Percentiles rank a stretch among this genome's conserved stretches.
Conservation (phyloP, 768 basidiomycete species). For the Gloeopeniophorella convolvens region DNA sequence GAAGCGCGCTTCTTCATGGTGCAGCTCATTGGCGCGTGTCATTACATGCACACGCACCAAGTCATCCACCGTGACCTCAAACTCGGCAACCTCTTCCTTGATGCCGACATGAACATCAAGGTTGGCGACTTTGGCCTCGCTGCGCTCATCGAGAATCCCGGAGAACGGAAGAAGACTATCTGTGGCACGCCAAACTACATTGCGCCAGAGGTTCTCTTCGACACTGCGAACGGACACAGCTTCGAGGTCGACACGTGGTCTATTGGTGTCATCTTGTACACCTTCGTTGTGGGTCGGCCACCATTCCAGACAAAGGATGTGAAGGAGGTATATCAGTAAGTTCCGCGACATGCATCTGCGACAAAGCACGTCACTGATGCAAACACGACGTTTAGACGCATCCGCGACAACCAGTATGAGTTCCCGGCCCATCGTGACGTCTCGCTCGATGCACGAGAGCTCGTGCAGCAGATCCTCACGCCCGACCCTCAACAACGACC, state of each 20-base stretch:
- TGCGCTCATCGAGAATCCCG: constrained; percentile 92
- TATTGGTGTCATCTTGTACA: constrained; percentile 94
- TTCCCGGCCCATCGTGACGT: constrained; percentile 76
- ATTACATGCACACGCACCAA: constrained; percentile 95
- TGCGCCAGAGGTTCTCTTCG: constrained; percentile 94
- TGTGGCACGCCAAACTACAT: constrained; percentile 99
- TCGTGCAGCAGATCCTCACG: constrained; percentile 82
- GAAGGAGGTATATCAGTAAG: constrained; percentile 90
- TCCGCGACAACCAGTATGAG: constrained; percentile 88
- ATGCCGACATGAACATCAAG: constrained; percentile 88
- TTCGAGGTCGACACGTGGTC: constrained; percentile 99
- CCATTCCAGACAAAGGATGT: constrained; percentile 99
- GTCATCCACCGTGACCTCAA: constrained; percentile 98
- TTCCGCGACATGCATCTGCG: not conserved
- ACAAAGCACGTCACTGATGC: too few species aligned
- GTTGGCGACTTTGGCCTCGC: constrained; percentile 98
- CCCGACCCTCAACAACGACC: constrained; percentile 79
- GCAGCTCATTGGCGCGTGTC: constrained; percentile 91
- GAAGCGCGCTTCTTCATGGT: constrained; percentile 91
- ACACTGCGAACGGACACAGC: constrained; percentile 92
- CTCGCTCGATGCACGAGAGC: constrained; percentile 63
- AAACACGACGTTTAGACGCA: constrained; percentile 49
- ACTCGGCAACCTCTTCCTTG: constrained; percentile 91
- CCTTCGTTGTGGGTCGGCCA: constrained; percentile 88
- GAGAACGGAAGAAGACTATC: constrained; percentile 98